Percentiles rank a stretch among this genome's conserved stretches.
phyloP scores from a whole-genome alignment of 331 rosid genomes.

The Ulmus americana region DNA sequence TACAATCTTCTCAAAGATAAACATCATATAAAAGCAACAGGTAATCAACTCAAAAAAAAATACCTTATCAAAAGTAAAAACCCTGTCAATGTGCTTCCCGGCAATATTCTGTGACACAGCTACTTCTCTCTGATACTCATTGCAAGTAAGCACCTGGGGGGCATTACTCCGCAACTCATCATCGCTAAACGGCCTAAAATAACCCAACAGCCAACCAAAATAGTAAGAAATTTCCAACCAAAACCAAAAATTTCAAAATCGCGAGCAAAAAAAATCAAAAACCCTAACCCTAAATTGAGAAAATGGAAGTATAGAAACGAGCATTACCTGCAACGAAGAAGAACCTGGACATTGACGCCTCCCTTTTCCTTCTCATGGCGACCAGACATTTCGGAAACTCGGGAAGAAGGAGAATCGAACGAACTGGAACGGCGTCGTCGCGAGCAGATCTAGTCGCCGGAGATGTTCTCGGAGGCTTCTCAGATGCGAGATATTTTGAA shows the following conservation, averaged over 20 bases:
- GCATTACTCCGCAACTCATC: slow-evolving; percentile 80
- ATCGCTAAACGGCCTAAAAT: slow-evolving; percentile 63
- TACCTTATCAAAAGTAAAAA: slow-evolving; percentile 89
- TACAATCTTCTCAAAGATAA: neutral
- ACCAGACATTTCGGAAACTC: slow-evolving; percentile 47
- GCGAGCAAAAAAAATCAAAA: neutral
- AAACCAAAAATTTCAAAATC: neutral
- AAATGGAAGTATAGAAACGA: neutral
- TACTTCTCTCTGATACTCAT: slow-evolving; percentile 65
- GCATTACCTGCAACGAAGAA: slow-evolving; percentile 77
- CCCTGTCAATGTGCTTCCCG: slow-evolving; percentile 71
- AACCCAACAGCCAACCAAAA: neutral
- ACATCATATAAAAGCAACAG: neutral
- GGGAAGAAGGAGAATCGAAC: slow-evolving; percentile 10
- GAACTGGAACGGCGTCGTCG: slow-evolving; percentile 2
- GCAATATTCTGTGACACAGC: slow-evolving; percentile 86
- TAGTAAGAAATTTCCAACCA: neutral
- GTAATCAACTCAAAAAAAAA: neutral
- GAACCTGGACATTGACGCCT: slow-evolving; percentile 81
- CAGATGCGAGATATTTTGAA: slow-evolving; percentile 16
- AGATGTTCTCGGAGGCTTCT: neutral
- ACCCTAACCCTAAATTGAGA: neutral
- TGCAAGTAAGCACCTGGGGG: slow-evolving; percentile 74
- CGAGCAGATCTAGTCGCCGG: slow-evolving; percentile 31
- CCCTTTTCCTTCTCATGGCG: slow-evolving; percentile 79